Evolutionary conservation across 805 yeast genomes (phyloP), one percentile per base, ranked within the genome.

Genomic region (Candida xyloterini): DNA sequence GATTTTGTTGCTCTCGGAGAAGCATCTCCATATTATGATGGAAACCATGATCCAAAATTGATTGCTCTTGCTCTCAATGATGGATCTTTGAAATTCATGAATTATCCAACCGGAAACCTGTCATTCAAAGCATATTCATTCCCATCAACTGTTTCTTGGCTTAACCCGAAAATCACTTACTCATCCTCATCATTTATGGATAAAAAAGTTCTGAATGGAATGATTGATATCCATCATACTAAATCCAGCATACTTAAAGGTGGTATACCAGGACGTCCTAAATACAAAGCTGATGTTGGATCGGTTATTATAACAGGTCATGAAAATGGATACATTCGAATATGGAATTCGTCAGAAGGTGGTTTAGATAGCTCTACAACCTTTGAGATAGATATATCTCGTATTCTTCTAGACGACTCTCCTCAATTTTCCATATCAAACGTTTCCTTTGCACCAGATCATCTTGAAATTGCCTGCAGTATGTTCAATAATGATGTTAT

Each of bases 241-340:
- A 78, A 81, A 41, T 68, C 65, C 8, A 63, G 75, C 7, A 61
- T 88, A 5, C 66, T 90, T 25, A 73, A 70, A 39, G 99, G 99
- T 34, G 99, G 99, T 5, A 75, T 80, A 2, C 84, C 95, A 0
- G 71, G 71, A 0, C 65, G 71, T 23, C 70, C 73, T 15, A 67
- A 66, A 22, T 60, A 71, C 27, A 71, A 79, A 35, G 65, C 72
- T 2, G 79, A 74, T 25, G 61, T 67, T 15, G 70, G 84, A 28
- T 76, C 81, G 3, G 76, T 75, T 10, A 66, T 90, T 29, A 79
- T 88, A 1, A 81, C 95, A 0, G 98, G 97, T 0, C 96, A 93
- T 56, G 76, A 80, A 25, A 83, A 83, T 57, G 98, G 97, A 0
- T 74, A 81, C 25, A 77, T 93, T 0, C 72, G 96, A 38, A 68